Conservation (phyloP, 306 rosid genomes). For the Potentilla sterilis region DNA sequence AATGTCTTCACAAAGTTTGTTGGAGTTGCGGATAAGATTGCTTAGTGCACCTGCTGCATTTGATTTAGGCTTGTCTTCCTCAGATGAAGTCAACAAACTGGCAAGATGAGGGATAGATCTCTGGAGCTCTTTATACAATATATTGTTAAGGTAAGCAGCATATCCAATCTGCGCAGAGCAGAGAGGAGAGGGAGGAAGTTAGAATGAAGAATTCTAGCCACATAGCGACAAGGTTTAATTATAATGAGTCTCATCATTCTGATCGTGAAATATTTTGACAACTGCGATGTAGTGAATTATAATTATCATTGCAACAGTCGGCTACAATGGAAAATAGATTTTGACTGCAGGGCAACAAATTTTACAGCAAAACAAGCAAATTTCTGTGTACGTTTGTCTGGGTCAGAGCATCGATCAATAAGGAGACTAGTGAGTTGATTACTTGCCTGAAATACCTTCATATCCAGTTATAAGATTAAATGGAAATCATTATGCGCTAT, state of each 20-base stretch:
- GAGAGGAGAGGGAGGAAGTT: no score
- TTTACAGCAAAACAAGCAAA: slow-evolving; percentile 99
- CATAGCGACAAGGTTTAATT: neutral
- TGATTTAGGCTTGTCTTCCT: slow-evolving; percentile 94
- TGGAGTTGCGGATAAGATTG: slow-evolving; percentile 93
- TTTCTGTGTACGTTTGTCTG: slow-evolving; percentile 87
- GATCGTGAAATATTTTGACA: neutral
- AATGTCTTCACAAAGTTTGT: slow-evolving; percentile 74
- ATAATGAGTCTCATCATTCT: neutral
- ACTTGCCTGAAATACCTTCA: slow-evolving; percentile 52
- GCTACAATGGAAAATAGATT: neutral
- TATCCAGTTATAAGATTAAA: slow-evolving; percentile 22
- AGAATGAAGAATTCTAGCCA: neutral
- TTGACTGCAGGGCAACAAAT: slow-evolving; percentile 19
- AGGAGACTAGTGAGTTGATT: slow-evolving; percentile 67
- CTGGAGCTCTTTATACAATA: slow-evolving; percentile 70
- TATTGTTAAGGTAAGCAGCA: slow-evolving; percentile 83
- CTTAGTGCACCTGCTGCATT: slow-evolving; percentile 99
- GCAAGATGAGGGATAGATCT: slow-evolving; percentile 84
- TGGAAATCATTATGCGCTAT: slow-evolving; percentile 7
- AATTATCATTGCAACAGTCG: neutral
- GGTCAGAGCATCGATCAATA: slow-evolving; percentile 87
- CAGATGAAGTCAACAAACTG: slow-evolving; percentile 60
- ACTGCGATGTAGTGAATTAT: neutral
- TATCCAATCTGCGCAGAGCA: slow-evolving; percentile 63